Evolutionary conservation across 805 yeast species (phyloP).

Genomic region (Cyberlindnera japonica): DNA sequence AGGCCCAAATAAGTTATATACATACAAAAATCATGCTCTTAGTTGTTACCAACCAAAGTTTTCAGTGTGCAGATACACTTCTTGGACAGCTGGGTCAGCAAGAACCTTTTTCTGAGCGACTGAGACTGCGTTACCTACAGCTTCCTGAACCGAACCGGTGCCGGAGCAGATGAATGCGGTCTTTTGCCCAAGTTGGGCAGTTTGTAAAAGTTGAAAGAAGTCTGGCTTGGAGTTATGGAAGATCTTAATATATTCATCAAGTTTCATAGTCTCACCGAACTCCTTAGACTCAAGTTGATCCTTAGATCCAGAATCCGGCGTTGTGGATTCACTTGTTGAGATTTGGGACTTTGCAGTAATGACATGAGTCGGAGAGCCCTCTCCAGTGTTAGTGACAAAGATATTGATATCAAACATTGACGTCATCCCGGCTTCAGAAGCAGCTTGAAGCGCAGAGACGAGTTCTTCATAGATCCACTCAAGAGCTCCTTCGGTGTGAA

Average conservation of each 20-base stretch:
- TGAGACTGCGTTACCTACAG: slow-evolving; percentile 39
- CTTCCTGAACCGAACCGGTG: slow-evolving; percentile 36
- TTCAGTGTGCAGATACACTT: slow-evolving; percentile 49
- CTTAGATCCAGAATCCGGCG: not conserved
- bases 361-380: slow-evolving; percentile 1
- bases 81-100: slow-evolving; percentile 31
- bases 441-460: not conserved
- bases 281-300: slow-evolving; percentile 1
- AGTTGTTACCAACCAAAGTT: slow-evolving; percentile 40
- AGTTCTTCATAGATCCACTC: slow-evolving; percentile 41
- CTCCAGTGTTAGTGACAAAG: slow-evolving; percentile 29
- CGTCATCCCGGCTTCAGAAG: not conserved
- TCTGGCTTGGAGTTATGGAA: slow-evolving; percentile 17
- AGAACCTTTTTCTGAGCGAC: slow-evolving; percentile 35
- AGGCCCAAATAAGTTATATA: not conserved
- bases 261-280: not conserved
- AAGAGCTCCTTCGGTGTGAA: slow-evolving; percentile 32
- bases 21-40: too few relatives aligned
- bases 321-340: not conserved
- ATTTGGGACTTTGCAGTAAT: not conserved
- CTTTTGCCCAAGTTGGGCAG: slow-evolving; percentile 18
- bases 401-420: slow-evolving; percentile 22
- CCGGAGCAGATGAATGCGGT: slow-evolving; percentile 47
- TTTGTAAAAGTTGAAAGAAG: slow-evolving; percentile 4
- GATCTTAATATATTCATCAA: slow-evolving; percentile 5